Base-by-base conservation (phyloP, 805 yeast species). In the Zygoascus bituminiphila region DNA sequence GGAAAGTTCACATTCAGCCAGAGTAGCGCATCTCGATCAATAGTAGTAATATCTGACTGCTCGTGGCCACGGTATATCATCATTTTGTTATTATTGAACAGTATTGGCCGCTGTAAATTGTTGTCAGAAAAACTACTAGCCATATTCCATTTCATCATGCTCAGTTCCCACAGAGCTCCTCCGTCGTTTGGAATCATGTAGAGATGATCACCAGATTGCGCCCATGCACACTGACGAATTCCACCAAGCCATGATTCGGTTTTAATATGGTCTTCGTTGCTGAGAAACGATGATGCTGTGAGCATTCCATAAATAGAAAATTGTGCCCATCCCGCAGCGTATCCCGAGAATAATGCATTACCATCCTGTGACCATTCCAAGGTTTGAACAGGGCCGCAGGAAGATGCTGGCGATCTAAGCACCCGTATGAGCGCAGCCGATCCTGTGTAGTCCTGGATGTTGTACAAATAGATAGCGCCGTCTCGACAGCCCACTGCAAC, bases 1-100 rank as follows among this genome's bases (percentile, higher is more conserved):
- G 81, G 81, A 14, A 77, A 52, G 43, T 69, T 64, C 29, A 73
- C 66, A n/a, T 63, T 65, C 26, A 70, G 59, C 81, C 81, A 77
- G 14, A 69, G 62, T 45, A 66, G 63, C 0, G 74, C 67, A 43
- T 74, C 77, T 51, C 58, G 67, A 54, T 60, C 68, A 53, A 62
- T 72, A 50, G 62, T 72, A 58, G 62, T 69, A 50, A 54, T 60
- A 46, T 55, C 67, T 2, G 71, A 63, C 51, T 72, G 75, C 40
- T 72, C 75, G 37, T 65, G 72, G 10, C 77, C 79, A 48, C 73
- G 68, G 56, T 74, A 76, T 2, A 77, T 55, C 44, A 68, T 54
- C 15, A 77, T 54, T 21, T 67, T 64, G 50, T 73, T 73, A 46
- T 61, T 65, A 23, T 70, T 62, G 45, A 62, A 58, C 22, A 77